Percentiles rank a stretch among this genome's conserved stretches.
These are phyloP conservation scores for Rhodomyrtus psidioides DNA, from an alignment of 441 rosid genomes.

Conservation along the genomic window DNA sequence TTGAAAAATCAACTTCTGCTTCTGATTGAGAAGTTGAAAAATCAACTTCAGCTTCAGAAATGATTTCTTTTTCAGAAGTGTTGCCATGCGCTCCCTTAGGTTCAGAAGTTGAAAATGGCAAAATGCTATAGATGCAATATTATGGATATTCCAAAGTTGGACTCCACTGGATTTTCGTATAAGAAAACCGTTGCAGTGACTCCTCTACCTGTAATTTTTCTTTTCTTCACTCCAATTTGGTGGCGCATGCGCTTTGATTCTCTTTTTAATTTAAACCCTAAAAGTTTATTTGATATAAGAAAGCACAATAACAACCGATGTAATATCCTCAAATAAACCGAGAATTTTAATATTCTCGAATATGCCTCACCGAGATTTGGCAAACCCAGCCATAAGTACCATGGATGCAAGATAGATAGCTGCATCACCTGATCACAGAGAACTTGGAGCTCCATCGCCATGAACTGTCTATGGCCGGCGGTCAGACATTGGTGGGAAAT, in stretches of 20 bases:
- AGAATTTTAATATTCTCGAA: neutral
- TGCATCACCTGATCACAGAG: too few relatives aligned
- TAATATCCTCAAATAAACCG: neutral
- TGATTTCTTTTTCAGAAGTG: too few relatives aligned
- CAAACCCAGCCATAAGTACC: neutral
- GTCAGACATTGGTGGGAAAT: too few relatives aligned
- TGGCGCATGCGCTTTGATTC: neutral
- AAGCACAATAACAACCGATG: neutral
- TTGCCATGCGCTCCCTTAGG: too few relatives aligned
- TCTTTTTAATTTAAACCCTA: neutral
- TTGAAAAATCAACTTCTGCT: too few relatives aligned
- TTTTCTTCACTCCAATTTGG: neutral
- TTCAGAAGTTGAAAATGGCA: neutral
- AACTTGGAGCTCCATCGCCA: too few relatives aligned
- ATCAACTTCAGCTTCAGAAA: too few relatives aligned
- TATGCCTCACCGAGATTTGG: neutral
- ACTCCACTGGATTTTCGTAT: neutral
- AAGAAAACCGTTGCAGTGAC: neutral
- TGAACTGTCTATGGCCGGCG: too few relatives aligned
- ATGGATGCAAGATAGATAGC: neutral
- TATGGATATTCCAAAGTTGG: neutral
- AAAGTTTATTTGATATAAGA: too few relatives aligned
- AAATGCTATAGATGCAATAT: neutral
- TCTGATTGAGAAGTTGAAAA: too few relatives aligned
- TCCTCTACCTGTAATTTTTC: neutral